Evolutionary conservation across 163 green algal species (phyloP).

Genomic region (Scenedesmus sp.): DNA sequence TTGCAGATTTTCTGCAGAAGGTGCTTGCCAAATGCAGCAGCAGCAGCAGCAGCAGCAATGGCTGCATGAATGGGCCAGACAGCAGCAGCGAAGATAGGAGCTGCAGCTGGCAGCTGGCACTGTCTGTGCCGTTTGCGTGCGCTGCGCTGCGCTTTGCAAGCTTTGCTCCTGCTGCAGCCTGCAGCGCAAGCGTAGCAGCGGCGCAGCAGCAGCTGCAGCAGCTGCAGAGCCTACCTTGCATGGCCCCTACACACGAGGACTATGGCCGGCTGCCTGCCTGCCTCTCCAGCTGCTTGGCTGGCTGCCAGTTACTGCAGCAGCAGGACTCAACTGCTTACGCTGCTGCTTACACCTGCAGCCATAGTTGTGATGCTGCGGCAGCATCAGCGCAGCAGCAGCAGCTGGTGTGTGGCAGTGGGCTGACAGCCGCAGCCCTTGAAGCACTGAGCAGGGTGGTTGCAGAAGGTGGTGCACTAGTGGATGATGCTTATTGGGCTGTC

Average conservation of each 20-base stretch:
- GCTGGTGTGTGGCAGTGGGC: not conserved
- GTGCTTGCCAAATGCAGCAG: conserved; percentile 7
- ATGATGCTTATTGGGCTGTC: conserved; percentile 10
- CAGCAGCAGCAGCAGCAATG: not conserved
- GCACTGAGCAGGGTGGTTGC: not conserved
- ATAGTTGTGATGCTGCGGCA: not conserved
- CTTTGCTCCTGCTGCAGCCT: not conserved
- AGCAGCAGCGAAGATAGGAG: not conserved
- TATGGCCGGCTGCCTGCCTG: conserved; percentile 26
- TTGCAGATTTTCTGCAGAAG: not conserved
- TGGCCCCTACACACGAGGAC: not conserved
- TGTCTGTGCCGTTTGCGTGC: conserved; percentile 29
- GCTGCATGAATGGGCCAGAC: not conserved
- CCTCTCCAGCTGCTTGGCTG: conserved; percentile 16
- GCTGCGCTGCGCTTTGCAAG: not conserved
- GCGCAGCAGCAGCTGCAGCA: conserved; percentile 11
- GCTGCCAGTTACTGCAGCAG: conserved; percentile 19
- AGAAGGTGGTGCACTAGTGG: not conserved
- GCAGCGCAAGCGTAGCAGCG: not conserved
- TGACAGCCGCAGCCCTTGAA: not conserved
- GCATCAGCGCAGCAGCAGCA: not conserved
- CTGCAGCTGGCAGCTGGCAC: conserved; percentile 16
- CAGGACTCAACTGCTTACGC: not conserved
- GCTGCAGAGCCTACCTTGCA: conserved; percentile 1
- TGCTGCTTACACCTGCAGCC: no score